A percentile compares a stretch with the other conserved stretches of the same genome.
These are phyloP conservation scores for Rubia occidens DNA, from an alignment of 305 asterid species.

Conservation along the genomic window DNA sequence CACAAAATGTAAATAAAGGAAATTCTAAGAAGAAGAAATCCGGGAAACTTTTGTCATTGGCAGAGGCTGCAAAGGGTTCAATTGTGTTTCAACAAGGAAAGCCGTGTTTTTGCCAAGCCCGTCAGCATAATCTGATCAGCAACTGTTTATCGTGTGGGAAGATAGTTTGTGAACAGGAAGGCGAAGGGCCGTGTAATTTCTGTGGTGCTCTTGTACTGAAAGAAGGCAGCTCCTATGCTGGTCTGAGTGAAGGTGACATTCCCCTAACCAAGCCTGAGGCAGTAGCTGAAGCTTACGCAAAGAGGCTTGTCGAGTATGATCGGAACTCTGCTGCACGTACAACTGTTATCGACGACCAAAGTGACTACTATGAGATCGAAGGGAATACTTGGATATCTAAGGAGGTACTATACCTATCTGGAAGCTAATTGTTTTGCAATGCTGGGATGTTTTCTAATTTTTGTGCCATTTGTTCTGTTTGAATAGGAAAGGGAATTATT, in stretches of 20 bases:
- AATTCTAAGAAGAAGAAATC: constrained; percentile 69
- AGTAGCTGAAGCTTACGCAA: constrained; percentile 82
- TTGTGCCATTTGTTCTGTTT: constrained; percentile 11
- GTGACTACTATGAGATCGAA: constrained; percentile 89
- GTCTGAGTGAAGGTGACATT: constrained; percentile 50
- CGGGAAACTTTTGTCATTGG: constrained; percentile 73
- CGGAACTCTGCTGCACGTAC: constrained; percentile 97
- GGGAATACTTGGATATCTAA: constrained; percentile 75
- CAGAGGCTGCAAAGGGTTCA: constrained; percentile 93
- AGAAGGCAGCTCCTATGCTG: constrained; percentile 89
- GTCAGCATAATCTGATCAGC: constrained; percentile 71
- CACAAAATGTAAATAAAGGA: constrained; percentile 26
- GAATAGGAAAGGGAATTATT: constrained; percentile 78
- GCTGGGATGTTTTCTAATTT: constrained; percentile 10
- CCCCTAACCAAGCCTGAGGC: constrained; percentile 60
- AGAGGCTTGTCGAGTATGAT: constrained; percentile 94
- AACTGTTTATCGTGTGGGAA: constrained; percentile 93
- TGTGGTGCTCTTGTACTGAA: constrained; percentile 88
- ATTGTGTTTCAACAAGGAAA: constrained; percentile 84
- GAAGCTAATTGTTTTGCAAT: background rate
- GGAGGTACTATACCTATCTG: constrained; percentile 38
- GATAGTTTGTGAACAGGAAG: constrained; percentile 96
- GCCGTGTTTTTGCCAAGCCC: constrained; percentile 95
- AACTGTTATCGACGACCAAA: constrained; percentile 90
- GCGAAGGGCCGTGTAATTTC: constrained; percentile 88